phyloP scores from a whole-genome alignment of 352 stramenopile genomes.

The Blastocystis sp. region DNA sequence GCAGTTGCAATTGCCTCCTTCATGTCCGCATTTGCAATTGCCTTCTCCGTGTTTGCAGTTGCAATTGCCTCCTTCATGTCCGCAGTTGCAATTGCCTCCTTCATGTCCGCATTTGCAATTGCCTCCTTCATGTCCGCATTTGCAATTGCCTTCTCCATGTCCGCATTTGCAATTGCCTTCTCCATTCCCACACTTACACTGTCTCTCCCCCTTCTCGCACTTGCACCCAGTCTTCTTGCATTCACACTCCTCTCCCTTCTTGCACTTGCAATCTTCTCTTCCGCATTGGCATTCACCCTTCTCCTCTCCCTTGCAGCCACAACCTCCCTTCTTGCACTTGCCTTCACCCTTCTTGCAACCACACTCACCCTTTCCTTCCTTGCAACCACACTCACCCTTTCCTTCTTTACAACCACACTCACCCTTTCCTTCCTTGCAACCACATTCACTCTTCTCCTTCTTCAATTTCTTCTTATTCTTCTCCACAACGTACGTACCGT shows the following conservation, averaged over 20 bases:
- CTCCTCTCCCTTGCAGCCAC: background rate
- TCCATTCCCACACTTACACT: background rate
- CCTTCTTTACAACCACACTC: background rate
- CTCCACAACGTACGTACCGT: constrained; percentile 33
- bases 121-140: too few relatives aligned
- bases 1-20: too few relatives aligned
- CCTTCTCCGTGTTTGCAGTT: background rate
- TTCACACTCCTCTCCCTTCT: background rate
- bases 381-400: constrained; percentile 9
- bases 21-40: background rate
- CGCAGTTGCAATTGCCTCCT: too few relatives aligned
- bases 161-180: background rate
- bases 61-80: too few relatives aligned
- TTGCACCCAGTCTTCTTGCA: background rate
- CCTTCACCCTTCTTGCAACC: constrained; percentile 14
- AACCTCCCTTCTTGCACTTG: background rate
- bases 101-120: too few relatives aligned
- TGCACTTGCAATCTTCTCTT: background rate
- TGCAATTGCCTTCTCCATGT: too few relatives aligned
- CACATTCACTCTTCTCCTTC: background rate
- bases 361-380: background rate
- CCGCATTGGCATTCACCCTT: background rate
- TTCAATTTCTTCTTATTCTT: constrained; percentile 43
- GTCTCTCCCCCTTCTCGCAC: background rate
- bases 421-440: background rate